Conservation (phyloP, 257 asterid species). For the Solanum paucissectum region DNA sequence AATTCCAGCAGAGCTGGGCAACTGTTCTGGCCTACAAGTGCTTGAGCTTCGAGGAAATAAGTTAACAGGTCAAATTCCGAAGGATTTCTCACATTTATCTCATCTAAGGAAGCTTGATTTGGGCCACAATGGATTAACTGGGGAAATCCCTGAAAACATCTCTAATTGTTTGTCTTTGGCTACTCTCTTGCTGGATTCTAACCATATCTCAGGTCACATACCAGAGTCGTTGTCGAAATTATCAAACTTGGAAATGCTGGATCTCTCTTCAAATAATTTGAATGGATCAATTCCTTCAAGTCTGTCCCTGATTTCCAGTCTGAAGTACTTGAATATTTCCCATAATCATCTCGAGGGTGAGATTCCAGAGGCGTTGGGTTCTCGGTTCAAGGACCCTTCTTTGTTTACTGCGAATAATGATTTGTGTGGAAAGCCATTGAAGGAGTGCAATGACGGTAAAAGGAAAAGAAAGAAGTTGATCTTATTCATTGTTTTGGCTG, state of each 20-base stretch:
- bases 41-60: constrained; percentile 41
- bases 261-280: constrained; percentile 31
- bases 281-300: constrained; percentile 45
- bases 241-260: constrained; percentile 15
- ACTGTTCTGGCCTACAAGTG: constrained; percentile 45
- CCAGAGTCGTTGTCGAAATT: constrained; percentile 21
- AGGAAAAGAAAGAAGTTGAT: constrained; percentile 50
- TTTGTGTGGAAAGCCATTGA: constrained; percentile 57
- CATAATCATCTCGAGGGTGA: constrained; percentile 59
- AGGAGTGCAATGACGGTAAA: constrained; percentile 23
- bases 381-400: constrained; percentile 54
- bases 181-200: constrained; percentile 27
- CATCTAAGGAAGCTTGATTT: constrained; percentile 48
- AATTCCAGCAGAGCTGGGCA: constrained; percentile 51
- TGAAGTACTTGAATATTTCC: constrained; percentile 42
- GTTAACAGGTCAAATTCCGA: constrained; percentile 38
- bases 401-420: constrained; percentile 35
- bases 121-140: constrained; percentile 39
- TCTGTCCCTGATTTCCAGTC: constrained; percentile 28
- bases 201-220: constrained; percentile 31
- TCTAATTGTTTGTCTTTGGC: constrained; percentile 44
- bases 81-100: constrained; percentile 31
- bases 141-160: constrained; percentile 42
- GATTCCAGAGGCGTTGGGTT: constrained; percentile 53
- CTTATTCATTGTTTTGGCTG: constrained; percentile 41